These are phyloP conservation scores for Graphilbum sp. DNA, from an alignment of 2,329 filamentous ascomycete species.

Conservation along the genomic window DNA sequence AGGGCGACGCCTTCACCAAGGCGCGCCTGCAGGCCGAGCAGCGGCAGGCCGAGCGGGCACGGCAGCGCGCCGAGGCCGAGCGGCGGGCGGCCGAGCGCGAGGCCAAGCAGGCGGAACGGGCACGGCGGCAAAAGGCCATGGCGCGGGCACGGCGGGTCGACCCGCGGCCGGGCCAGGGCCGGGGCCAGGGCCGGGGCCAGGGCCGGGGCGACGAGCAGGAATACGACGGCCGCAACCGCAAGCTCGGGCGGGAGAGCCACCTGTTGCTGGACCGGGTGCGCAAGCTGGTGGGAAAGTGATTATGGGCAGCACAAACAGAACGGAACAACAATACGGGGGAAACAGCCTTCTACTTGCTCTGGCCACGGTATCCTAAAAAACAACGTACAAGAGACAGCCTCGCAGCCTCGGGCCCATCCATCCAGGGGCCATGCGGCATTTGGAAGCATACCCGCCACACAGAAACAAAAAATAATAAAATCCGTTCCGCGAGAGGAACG, in stretches of 20 bases:
- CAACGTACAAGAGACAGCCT: too few species aligned
- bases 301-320: neutral
- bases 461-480: neutral
- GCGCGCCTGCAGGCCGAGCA: conserved; percentile 42
- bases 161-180: conserved; percentile 38
- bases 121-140: conserved; percentile 33
- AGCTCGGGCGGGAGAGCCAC: conserved; percentile 65
- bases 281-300: conserved; percentile 39
- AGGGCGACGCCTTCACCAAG: conserved; percentile 5
- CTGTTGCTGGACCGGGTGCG: conserved; percentile 65
- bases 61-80: conserved; percentile 45
- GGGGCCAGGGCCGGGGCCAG: neutral
- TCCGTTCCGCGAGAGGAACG: neutral
- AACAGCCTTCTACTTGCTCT: too few species aligned
- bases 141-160: conserved; percentile 47
- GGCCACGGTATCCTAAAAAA: too few species aligned
- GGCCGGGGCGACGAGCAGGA: neutral
- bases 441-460: too few species aligned
- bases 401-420: too few species aligned
- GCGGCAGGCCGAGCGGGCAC: conserved; percentile 23
- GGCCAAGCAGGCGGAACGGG: conserved; percentile 28
- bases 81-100: conserved; percentile 48
- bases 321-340: too few species aligned
- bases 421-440: too few species aligned
- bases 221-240: conserved; percentile 26